These are phyloP conservation scores for Hamamelis virginiana DNA, from an alignment of 164 flowering plant genomes.

Conservation along the genomic window DNA sequence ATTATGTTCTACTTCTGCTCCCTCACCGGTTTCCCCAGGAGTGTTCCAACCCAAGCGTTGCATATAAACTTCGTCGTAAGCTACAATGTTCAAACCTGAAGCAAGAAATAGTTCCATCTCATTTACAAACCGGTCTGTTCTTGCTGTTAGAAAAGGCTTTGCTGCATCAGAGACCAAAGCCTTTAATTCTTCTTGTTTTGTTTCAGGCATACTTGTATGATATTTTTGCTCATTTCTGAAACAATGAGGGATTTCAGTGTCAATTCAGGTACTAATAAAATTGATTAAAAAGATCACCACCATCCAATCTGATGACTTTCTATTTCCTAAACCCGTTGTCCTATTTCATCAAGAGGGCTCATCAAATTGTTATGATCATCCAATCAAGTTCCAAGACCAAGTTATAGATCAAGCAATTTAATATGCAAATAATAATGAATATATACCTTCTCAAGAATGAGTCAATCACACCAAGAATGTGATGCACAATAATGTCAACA, in stretches of 20 bases:
- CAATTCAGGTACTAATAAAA: no score
- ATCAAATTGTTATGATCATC: no score
- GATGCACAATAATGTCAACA: conserved; percentile 59
- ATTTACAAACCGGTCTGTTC: conserved; percentile 58
- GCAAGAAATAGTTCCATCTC: conserved; percentile 81
- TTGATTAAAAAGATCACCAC: no score
- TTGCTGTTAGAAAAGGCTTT: conserved; percentile 51
- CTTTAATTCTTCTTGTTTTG: conserved; percentile 45
- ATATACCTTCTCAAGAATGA: conserved; percentile 42
- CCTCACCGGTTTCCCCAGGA: conserved; percentile 16
- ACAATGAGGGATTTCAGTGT: no score
- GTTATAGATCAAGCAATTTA: no score
- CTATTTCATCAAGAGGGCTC: no score
- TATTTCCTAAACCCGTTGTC: no score
- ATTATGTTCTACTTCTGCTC: conserved; percentile 14
- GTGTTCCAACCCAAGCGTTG: no score
- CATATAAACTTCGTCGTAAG: conserved; percentile 69
- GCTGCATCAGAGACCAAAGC: conserved; percentile 54
- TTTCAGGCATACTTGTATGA: conserved; percentile 24
- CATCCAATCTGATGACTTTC: no score
- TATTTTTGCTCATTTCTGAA: no score
- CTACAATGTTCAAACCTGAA: conserved; percentile 63
- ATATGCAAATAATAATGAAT: no score
- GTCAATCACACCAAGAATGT: conserved; percentile 52
- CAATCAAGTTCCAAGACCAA: no score